phyloP scores from a whole-genome alignment of 2,329 filamentous ascomycete species.

The Ascochyta pisi region DNA sequence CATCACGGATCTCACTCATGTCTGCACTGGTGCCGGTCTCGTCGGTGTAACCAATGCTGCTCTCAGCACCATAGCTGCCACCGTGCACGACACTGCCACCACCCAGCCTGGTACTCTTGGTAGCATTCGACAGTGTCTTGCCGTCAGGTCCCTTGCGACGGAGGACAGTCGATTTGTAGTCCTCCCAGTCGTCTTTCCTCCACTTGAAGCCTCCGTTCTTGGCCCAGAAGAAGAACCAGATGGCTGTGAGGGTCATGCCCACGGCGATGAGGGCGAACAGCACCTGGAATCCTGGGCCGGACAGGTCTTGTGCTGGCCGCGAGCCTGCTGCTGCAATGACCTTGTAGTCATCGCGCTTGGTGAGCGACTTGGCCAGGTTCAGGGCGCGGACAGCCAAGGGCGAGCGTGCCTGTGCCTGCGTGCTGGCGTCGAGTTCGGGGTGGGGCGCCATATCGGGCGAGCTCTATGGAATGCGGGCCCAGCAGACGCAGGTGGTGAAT shows the following conservation, averaged over 20 bases:
- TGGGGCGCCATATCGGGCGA: constrained; percentile 41
- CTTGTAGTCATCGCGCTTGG: constrained; percentile 35
- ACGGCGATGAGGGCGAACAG: constrained; percentile 86
- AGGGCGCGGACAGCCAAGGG: constrained; percentile 41
- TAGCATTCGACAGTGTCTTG: constrained; percentile 81
- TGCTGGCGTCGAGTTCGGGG: constrained; percentile 33
- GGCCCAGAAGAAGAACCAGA: constrained; percentile 98
- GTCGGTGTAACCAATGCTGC: constrained; percentile 53
- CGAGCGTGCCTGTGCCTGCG: constrained; percentile 29
- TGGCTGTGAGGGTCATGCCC: constrained; percentile 73
- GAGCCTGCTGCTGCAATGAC: constrained; percentile 45
- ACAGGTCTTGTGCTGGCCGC: constrained; percentile 48
- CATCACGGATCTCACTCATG: constrained; percentile 50
- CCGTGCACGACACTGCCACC: constrained; percentile 81
- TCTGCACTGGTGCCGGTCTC: constrained; percentile 55
- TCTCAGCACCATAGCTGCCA: constrained; percentile 54
- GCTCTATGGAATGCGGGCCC: constrained; percentile 15
- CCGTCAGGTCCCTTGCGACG: constrained; percentile 89
- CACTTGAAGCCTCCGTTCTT: constrained; percentile 95
- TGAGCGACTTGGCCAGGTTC: constrained; percentile 37
- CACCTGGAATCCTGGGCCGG: constrained; percentile 73
- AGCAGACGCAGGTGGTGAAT: constrained; percentile 18
- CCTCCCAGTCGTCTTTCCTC: constrained; percentile 88
- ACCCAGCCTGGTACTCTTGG: constrained; percentile 82
- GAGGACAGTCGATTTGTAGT: constrained; percentile 95